These are phyloP conservation scores for Eucalyptus globulus DNA, from an alignment of 345 rosid genomes.

Conservation along the genomic window DNA sequence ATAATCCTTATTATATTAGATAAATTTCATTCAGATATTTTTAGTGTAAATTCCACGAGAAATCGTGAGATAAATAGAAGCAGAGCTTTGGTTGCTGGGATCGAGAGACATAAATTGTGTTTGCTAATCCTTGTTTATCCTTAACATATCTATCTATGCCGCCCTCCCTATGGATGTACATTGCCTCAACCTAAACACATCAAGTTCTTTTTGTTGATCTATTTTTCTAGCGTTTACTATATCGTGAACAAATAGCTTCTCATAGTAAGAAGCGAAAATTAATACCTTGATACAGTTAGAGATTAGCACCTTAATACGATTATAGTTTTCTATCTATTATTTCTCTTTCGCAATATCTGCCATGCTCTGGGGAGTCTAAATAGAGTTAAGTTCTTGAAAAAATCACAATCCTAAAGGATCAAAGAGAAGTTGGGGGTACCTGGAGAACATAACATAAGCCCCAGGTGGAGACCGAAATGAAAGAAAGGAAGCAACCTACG, in stretches of 20 bases:
- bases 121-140: not conserved
- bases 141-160: not conserved
- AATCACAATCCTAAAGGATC: not conserved
- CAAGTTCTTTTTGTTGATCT: not conserved
- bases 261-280: not conserved
- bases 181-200: not conserved
- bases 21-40: not conserved
- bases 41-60: not conserved
- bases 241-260: not conserved
- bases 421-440: not conserved
- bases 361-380: not conserved
- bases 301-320: too few species aligned
- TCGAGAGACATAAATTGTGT: not conserved
- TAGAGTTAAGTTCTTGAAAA: not conserved
- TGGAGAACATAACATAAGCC: slow-evolving; percentile 2
- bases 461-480: not conserved
- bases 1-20: not conserved
- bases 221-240: not conserved
- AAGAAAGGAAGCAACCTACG: slow-evolving; percentile 1
- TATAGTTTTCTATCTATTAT: too few species aligned
- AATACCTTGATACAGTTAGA: not conserved
- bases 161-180: not conserved
- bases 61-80: not conserved
- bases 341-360: not conserved
- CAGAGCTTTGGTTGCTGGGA: not conserved